These are phyloP conservation scores for Dryadomyces sulphureus DNA, from an alignment of 2,329 filamentous ascomycete genomes.

Conservation along the genomic window DNA sequence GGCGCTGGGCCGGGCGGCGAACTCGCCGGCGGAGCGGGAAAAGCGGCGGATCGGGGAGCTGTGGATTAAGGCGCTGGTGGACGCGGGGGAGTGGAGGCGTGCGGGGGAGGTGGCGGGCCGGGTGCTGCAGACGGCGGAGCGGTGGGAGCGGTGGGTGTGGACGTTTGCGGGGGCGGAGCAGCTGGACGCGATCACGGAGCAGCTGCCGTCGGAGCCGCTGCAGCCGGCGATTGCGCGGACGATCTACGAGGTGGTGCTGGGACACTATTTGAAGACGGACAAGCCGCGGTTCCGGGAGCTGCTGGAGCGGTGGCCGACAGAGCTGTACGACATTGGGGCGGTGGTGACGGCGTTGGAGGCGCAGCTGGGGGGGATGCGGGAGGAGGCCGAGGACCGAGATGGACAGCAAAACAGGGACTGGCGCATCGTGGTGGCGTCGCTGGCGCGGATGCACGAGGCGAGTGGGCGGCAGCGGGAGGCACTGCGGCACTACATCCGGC, in stretches of 20 bases:
- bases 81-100: conserved; percentile 55
- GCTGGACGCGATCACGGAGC: conserved; percentile 78
- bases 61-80: conserved; percentile 79
- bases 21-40: conserved; percentile 64
- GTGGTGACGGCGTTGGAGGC: conserved; percentile 70
- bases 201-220: conserved; percentile 66
- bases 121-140: conserved; percentile 61
- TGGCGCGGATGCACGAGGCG: conserved; percentile 74
- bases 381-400: conserved; percentile 62
- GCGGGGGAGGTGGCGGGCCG: conserved; percentile 73
- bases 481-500: conserved; percentile 71
- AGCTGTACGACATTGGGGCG: conserved; percentile 66
- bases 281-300: conserved; percentile 62
- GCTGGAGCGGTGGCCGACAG: conserved; percentile 68
- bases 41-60: conserved; percentile 84
- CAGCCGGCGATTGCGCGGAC: conserved; percentile 64
- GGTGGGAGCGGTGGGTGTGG: conserved; percentile 96
- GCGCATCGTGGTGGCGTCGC: conserved; percentile 72
- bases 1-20: conserved; percentile 39
- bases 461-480: conserved; percentile 73
- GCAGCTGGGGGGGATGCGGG: conserved; percentile 61
- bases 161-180: conserved; percentile 74
- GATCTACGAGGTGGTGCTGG: conserved; percentile 79
- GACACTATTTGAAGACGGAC: conserved; percentile 73
- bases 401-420: conserved; percentile 66